Evolutionary conservation across 768 basidiomycete genomes (phyloP).

Genomic region (Russula sp.): DNA sequence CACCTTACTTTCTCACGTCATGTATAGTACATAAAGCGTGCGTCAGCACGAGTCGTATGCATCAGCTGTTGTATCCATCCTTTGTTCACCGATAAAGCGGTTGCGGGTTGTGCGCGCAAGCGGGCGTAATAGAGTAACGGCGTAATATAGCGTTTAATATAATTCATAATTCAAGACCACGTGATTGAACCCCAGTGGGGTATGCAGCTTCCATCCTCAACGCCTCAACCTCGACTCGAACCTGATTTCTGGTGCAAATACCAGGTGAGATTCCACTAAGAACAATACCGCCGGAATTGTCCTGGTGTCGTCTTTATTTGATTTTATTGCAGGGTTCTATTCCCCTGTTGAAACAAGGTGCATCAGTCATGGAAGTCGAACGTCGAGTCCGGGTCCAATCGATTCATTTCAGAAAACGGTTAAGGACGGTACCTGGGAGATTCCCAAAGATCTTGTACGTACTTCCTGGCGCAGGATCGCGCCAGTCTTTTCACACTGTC

Average conservation of each 20-base stretch:
- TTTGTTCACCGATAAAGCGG: no score
- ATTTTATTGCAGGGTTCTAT: not conserved
- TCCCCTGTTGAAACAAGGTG: not conserved
- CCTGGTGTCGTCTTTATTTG: not conserved
- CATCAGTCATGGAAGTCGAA: not conserved
- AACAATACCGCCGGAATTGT: not conserved
- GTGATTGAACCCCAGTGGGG: constrained; percentile 1
- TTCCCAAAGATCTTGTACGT: not conserved
- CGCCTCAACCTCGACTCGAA: not conserved
- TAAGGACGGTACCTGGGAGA: not conserved
- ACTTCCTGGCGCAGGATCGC: not conserved
- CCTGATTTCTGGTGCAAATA: not conserved
- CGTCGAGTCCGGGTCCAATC: not conserved
- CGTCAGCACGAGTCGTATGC: no score
- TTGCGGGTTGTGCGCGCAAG: no score
- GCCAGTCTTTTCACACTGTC: not conserved
- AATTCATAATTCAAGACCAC: not conserved
- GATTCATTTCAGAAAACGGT: not conserved
- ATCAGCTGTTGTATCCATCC: no score
- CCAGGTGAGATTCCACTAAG: not conserved
- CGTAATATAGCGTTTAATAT: no score
- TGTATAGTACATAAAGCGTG: no score
- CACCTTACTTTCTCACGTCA: no score
- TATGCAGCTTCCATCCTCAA: no score
- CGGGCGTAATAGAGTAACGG: no score